Base-by-base conservation (phyloP, 331 rosid species). In the Rhamnella rubrinervis region DNA sequence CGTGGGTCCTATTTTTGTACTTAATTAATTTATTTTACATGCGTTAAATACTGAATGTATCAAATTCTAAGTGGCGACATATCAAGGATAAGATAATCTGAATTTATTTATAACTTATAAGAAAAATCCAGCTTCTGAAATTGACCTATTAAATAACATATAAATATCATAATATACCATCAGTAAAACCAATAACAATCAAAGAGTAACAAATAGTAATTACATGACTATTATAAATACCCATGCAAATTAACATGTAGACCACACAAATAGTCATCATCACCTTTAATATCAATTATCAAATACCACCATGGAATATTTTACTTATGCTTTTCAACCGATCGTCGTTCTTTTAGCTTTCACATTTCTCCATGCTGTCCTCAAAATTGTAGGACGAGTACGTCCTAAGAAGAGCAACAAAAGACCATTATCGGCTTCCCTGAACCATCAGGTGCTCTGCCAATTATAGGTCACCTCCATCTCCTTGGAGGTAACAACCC, bases 391-490 rank as follows among this genome's bases (percentile, higher is more conserved):
- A 23, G 13, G 37, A 12, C 19, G 12, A 14, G 3, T 18, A 18
- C 17, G 7, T n/a, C 17, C 6, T 1, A 61, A 23, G 19, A 19
- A 39, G 31, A 55, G 47, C 38, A 6, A 3, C 2, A 41, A 6
- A 1, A 52, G 23, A 39, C 67, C 0, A 70, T 0, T 19, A 10
- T n/a, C 39, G 40, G 50, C 9, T 47, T 71, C 28, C 92, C 89
- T 0, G 71, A 86, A 50, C 81, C 88, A 15, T 16, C 15, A 2
- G 85, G 82, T 55, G 79, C 80, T 16, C 77, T 83, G 64, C 96
- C 96, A 19, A 1, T 88, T 8, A 78, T 88, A 28, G 96, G 96
- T 0, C 92, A 89, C 66, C 92, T 89, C 40, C 87, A 79, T 77
- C 92, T 84, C 44, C 84, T 86, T 0, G 74, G 75, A 5, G 68